phyloP scores from a whole-genome alignment of 106 monocot species.

The Acanthochlamys bracteata region DNA sequence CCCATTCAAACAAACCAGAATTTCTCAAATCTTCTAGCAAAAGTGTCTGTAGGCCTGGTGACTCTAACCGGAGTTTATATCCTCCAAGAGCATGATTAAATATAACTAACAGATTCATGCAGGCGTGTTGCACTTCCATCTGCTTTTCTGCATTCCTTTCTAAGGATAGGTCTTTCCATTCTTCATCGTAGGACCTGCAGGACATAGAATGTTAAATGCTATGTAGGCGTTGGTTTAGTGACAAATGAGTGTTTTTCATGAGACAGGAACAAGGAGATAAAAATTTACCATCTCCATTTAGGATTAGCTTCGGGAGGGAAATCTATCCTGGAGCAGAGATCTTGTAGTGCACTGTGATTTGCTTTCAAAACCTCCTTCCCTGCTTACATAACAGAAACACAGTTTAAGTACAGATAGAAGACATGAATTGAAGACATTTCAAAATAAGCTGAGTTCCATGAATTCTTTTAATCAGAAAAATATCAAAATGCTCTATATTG shows the following conservation, averaged over 20 bases:
- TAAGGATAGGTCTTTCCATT: conserved; percentile 36
- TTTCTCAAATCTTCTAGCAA: conserved; percentile 29
- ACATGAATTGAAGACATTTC: not conserved
- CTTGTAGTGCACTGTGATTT: conserved; percentile 6
- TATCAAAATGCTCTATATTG: no score
- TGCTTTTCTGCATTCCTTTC: conserved; percentile 24
- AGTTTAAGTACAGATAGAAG: not conserved
- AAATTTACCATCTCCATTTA: conserved; percentile 58
- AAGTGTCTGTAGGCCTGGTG: conserved; percentile 9
- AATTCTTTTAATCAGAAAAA: no score
- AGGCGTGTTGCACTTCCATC: conserved; percentile 56
- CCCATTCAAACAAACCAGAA: conserved; percentile 42
- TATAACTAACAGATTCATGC: conserved; percentile 33
- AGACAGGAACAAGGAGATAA: not conserved
- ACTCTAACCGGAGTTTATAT: no score
- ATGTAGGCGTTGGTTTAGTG: not conserved
- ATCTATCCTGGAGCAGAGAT: conserved; percentile 40
- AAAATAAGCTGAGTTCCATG: not conserved
- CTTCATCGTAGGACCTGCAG: conserved; percentile 54
- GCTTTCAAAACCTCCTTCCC: conserved; percentile 14
- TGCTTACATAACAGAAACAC: conserved; percentile 12
- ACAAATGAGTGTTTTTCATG: not conserved
- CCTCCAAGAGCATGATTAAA: conserved; percentile 44
- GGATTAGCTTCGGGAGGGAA: conserved; percentile 44
- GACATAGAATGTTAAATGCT: not conserved